phyloP scores from a whole-genome alignment of 495 filamentous ascomycete genomes.

The Trichoderma gamsii region DNA sequence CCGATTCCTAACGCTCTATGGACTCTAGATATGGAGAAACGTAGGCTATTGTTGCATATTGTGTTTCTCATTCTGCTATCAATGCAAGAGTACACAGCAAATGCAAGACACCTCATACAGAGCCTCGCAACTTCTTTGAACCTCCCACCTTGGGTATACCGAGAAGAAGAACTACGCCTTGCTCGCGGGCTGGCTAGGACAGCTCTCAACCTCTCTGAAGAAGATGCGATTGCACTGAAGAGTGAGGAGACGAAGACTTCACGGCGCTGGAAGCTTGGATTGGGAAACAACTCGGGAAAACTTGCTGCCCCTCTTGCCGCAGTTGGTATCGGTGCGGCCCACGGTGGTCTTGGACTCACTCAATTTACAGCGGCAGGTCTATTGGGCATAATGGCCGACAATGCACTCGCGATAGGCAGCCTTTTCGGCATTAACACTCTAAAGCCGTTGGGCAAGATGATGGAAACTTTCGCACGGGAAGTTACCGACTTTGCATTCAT shows the following conservation, averaged over 20 bases:
- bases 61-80: conserved; percentile 71
- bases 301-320: conserved; percentile 77
- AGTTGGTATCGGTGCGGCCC: conserved; percentile 73
- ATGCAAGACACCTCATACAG: conserved; percentile 69
- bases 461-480: conserved; percentile 81
- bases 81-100: conserved; percentile 71
- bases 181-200: conserved; percentile 67
- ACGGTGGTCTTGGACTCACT: conserved; percentile 75
- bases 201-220: conserved; percentile 61
- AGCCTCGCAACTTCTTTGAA: conserved; percentile 61
- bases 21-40: conserved; percentile 38
- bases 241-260: conserved; percentile 57
- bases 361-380: conserved; percentile 62
- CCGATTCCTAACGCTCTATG: conserved; percentile 38
- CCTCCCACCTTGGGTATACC: conserved; percentile 57
- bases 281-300: conserved; percentile 52
- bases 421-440: conserved; percentile 88
- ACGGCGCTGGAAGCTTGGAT: conserved; percentile 73
- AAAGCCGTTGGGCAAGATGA: conserved; percentile 75
- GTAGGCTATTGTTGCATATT: conserved; percentile 46
- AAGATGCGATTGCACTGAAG: conserved; percentile 61
- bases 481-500: conserved; percentile 87
- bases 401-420: conserved; percentile 67
- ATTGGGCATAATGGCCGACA: conserved; percentile 71
- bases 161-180: conserved; percentile 67